These are phyloP conservation scores for Zygosaccharomyces kombuchaensis DNA, from an alignment of 805 yeast species.

Conservation along the genomic window DNA sequence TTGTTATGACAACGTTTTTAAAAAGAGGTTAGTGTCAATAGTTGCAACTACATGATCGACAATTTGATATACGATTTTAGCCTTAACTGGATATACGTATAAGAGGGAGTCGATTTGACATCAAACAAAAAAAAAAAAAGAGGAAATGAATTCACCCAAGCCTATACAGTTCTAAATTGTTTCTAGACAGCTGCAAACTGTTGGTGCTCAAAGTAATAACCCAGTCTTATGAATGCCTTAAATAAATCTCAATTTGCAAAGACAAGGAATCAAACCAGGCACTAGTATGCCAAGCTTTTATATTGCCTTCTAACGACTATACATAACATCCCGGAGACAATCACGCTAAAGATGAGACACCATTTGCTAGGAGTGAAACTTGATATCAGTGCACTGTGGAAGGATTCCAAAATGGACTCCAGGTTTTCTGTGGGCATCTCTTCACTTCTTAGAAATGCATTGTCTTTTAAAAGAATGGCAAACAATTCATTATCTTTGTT, in stretches of 20 bases:
- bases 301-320: slow-evolving; percentile 2
- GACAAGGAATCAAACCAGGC: not conserved
- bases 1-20: not conserved
- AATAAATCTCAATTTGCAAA: not conserved
- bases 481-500: slow-evolving; percentile 9
- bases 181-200: slow-evolving; percentile 3
- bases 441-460: slow-evolving; percentile 7
- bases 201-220: no score
- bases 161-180: not conserved
- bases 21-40: no score
- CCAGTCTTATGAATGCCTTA: slow-evolving; percentile 36
- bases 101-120: not conserved
- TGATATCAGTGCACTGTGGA: slow-evolving; percentile 5
- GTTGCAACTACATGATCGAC: not conserved
- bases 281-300: not conserved
- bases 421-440: slow-evolving; percentile 7
- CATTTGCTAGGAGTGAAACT: slow-evolving; percentile 9
- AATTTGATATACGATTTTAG: not conserved
- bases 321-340: slow-evolving; percentile 3
- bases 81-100: not conserved
- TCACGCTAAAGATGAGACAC: slow-evolving; percentile 6
- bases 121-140: slow-evolving; percentile 14
- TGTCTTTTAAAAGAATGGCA: slow-evolving; percentile 8
- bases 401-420: slow-evolving; percentile 5
- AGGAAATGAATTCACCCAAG: not conserved